Conservation (phyloP, 345 rosid genomes). For the Gynandropsis gynandra region DNA sequence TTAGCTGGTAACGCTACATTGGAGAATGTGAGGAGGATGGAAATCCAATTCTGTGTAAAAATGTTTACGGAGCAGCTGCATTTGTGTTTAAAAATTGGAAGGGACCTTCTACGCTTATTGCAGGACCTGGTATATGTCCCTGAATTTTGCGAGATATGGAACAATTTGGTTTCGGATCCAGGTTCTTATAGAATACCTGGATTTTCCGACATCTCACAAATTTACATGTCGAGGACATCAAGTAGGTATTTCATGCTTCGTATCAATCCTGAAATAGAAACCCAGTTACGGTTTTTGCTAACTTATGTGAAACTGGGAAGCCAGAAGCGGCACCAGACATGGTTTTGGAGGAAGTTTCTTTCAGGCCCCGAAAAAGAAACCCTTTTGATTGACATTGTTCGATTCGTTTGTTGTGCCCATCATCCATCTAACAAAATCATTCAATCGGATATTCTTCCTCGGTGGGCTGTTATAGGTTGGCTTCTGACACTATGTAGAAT, state of each 20-base stretch:
- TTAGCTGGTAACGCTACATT: conserved; percentile 22
- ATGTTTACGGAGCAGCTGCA: conserved; percentile 63
- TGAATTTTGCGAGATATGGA: conserved; percentile 55
- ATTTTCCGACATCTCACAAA: conserved; percentile 40
- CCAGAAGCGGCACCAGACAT: conserved; percentile 61
- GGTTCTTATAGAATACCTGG: conserved; percentile 31
- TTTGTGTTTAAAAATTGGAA: conserved; percentile 60
- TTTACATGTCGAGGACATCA: conserved; percentile 53
- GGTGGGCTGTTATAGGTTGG: conserved; percentile 92
- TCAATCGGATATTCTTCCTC: conserved; percentile 56
- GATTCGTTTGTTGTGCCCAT: conserved; percentile 73
- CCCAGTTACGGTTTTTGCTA: conserved; percentile 63
- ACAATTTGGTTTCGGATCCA: conserved; percentile 43
- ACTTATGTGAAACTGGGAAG: conserved; percentile 62
- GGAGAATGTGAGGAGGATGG: conserved; percentile 44
- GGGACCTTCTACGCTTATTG: conserved; percentile 61
- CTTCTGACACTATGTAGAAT: conserved; percentile 44
- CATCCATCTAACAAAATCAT: conserved; percentile 59
- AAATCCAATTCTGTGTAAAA: conserved; percentile 60
- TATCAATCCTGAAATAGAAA: conserved; percentile 63
- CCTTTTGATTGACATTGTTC: conserved; percentile 49
- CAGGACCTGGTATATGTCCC: conserved; percentile 77
- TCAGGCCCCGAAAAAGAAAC: conserved; percentile 49
- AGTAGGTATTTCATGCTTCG: conserved; percentile 59
- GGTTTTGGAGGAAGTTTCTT: conserved; percentile 70